Conservation (phyloP, 192 early-diverging fungal genomes). For the Ambispora gerdemannii region DNA sequence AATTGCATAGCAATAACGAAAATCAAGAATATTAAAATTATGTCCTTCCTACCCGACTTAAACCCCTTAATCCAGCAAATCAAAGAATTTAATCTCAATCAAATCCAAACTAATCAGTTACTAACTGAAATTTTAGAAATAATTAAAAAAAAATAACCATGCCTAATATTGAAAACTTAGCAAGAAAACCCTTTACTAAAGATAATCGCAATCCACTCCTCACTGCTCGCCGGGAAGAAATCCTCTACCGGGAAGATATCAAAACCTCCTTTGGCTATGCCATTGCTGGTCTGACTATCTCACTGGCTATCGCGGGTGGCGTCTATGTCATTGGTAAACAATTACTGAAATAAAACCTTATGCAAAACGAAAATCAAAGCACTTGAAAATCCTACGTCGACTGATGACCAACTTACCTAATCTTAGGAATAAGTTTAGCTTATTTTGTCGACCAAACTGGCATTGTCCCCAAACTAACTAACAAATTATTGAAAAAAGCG, state of each 20-base stretch:
- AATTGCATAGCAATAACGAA: background rate
- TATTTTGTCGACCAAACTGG: conserved; percentile 18
- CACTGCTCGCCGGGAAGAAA: background rate
- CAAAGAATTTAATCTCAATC: conserved; percentile 23
- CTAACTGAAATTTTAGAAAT: conserved; percentile 17
- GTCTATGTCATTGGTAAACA: conserved; percentile 8
- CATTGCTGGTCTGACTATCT: background rate
- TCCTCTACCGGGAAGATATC: conserved; percentile 13
- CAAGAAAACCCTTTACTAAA: conserved; percentile 7
- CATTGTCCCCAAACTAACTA: conserved; percentile 1
- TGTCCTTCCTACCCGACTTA: background rate
- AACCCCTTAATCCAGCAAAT: conserved; percentile 11
- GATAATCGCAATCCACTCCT: background rate
- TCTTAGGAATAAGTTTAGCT: conserved; percentile 9
- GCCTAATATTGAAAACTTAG: conserved; percentile 13
- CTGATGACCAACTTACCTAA: conserved; percentile 13
- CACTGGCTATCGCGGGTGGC: background rate
- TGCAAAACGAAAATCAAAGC: background rate
- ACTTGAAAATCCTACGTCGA: conserved; percentile 14
- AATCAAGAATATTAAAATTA: background rate
- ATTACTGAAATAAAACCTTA: conserved; percentile 10
- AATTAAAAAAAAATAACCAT: conserved; percentile 9
- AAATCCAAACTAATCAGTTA: conserved; percentile 14
- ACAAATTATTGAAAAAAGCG: background rate
- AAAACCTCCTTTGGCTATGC: background rate